Conservation (phyloP, 2,329 filamentous ascomycete species). For the Neurospora sp. region DNA sequence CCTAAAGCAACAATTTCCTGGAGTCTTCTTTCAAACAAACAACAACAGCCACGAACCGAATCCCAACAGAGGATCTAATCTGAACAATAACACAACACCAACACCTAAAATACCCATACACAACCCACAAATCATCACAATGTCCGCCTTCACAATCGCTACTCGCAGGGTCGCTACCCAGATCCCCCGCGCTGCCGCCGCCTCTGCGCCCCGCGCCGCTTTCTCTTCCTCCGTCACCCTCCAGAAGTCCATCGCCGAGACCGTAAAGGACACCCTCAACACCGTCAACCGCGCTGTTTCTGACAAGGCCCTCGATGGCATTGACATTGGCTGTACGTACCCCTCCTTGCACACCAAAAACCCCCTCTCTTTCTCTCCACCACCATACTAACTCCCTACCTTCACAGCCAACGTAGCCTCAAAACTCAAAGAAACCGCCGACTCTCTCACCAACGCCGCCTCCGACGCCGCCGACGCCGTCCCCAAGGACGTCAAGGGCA, state of each 20-base stretch:
- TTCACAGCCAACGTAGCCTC: slow-evolving; percentile 25
- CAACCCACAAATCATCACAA: slow-evolving; percentile 20
- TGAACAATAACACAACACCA: background rate
- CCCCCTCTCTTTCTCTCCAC: background rate
- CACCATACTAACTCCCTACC: slow-evolving; percentile 4
- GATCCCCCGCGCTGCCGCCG: slow-evolving; percentile 27
- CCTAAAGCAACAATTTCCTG: background rate
- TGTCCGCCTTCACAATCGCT: slow-evolving; percentile 43
- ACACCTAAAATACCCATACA: background rate
- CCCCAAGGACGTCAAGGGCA: slow-evolving; percentile 27
- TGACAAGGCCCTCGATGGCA: slow-evolving; percentile 51
- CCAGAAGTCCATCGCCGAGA: slow-evolving; percentile 41
- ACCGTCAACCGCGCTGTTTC: slow-evolving; percentile 48
- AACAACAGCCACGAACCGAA: background rate
- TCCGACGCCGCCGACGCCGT: slow-evolving; percentile 26
- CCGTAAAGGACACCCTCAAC: slow-evolving; percentile 50
- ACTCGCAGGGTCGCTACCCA: slow-evolving; percentile 32
- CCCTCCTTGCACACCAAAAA: background rate
- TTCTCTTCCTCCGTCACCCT: slow-evolving; percentile 38
- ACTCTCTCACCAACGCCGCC: slow-evolving; percentile 8
- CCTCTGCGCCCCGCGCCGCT: slow-evolving; percentile 28
- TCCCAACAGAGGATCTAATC: background rate
- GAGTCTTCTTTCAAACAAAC: background rate
- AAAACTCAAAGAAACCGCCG: slow-evolving; percentile 2
- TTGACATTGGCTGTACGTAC: slow-evolving; percentile 45